Evolutionary conservation across 2,329 filamentous ascomycete species (phyloP), one percentile per base, ranked within the genome.

Genomic region (Fusarium lyarnte): DNA sequence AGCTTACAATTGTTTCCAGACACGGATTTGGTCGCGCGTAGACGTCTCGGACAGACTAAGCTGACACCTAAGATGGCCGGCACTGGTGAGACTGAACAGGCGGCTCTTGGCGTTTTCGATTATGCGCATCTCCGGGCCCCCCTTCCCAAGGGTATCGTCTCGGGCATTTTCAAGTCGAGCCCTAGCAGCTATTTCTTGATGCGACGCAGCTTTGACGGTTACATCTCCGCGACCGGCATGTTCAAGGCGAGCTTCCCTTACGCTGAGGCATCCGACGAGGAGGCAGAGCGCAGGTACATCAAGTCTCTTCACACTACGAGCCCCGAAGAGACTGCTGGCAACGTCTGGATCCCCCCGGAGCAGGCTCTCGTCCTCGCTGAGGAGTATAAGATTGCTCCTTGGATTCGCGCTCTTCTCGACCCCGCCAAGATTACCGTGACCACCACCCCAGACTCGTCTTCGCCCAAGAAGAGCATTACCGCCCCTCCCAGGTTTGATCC

Each of bases 181-280:
- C 95, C 96, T 9, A 94, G 94, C 81, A 96, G 94, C 75, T 99
- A 99, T 84, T 99, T 98, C 82, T 85, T 99, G 76, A 99, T 99
- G 93, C 91, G 94, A 82, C 92, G 93, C 76, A 95, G 93, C 82
- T 90, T 90, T 79, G 94, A 97, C 80, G 94, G 94, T 69, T 96
- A 89, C 81, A 90, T 97, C 64, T 95, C 93, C 73, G 93, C 93
- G 16, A 96, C 93, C 9, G 94, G 94, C 82, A 95, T 97, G 93
- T 97, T 95, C 87, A 96, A 96, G 84, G 94, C 93, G 38, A 93
- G 93, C 4, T 97, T 95, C 78, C 93, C 93, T 12, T 94, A 92
- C 82, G 92, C 93, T 46, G 89, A 92, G 69, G 84, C 87, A 25
- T 84, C 87, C 35, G 93, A 96, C 74, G 93, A 96, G 79, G 90